These are phyloP conservation scores for Zygotorulaspora florentina DNA, from an alignment of 805 yeast genomes.

Conservation along the genomic window DNA sequence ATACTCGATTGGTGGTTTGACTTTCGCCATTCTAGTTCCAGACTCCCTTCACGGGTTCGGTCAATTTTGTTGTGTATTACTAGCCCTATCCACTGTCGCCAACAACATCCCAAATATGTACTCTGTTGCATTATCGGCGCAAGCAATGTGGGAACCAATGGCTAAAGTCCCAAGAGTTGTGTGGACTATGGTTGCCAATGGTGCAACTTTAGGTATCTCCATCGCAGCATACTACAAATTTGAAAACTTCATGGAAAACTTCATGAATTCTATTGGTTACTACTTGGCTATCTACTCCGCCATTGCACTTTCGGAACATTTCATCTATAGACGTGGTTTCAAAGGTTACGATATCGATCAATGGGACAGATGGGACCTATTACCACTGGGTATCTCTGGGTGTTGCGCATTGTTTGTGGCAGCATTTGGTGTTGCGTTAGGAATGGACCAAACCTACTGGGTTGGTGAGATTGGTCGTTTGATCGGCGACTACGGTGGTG, in stretches of 20 bases:
- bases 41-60: slow-evolving; percentile 86
- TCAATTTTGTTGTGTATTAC: slow-evolving; percentile 77
- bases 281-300: slow-evolving; percentile 83
- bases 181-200: slow-evolving; percentile 77
- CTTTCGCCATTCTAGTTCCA: slow-evolving; percentile 69
- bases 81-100: slow-evolving; percentile 81
- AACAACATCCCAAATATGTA: slow-evolving; percentile 92
- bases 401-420: slow-evolving; percentile 76
- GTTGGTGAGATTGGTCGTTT: slow-evolving; percentile 57
- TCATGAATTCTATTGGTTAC: slow-evolving; percentile 88
- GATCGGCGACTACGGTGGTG: slow-evolving; percentile 53
- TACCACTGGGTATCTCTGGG: slow-evolving; percentile 79
- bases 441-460: slow-evolving; percentile 87
- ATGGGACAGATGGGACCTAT: slow-evolving; percentile 51
- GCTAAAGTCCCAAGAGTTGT: slow-evolving; percentile 70
- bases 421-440: slow-evolving; percentile 76
- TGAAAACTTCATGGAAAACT: slow-evolving; percentile 68
- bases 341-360: slow-evolving; percentile 57
- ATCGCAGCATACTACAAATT: slow-evolving; percentile 83
- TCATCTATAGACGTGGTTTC: slow-evolving; percentile 66
- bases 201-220: slow-evolving; percentile 73
- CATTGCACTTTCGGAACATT: slow-evolving; percentile 72
- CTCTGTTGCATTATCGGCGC: slow-evolving; percentile 81
- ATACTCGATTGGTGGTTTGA: slow-evolving; percentile 72
- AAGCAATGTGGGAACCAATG: slow-evolving; percentile 72